Evolutionary conservation across 2,329 filamentous ascomycete species (phyloP), one percentile per base, ranked within the genome.

Genomic region (Fusarium siculi): DNA sequence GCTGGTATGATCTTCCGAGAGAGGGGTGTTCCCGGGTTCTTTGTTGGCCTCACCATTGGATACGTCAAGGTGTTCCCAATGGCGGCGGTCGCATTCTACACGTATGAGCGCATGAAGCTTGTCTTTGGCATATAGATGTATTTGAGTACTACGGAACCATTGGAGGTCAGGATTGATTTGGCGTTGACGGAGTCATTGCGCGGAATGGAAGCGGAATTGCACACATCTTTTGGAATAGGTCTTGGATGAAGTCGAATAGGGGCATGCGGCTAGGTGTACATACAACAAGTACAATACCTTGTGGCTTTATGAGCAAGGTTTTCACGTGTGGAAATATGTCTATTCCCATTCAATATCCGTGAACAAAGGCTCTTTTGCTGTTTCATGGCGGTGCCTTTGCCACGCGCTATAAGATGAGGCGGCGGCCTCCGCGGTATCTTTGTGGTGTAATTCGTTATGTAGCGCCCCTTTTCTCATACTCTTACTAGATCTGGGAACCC

Each of bases 41-140:
- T 94, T 82, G 92, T 98, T 16, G 96, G 96, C 0, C 84, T 99
- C 80, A 94, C 93, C 4, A 98, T 99, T 82, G 96, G 96, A 12
- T 99, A 98, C 82, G 89, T 95, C 79, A 99, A 99, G 85, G 90
- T 98, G 57, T 87, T 98, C 70, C 96, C 96, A 7, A 93, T 99
- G 93, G 90, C 85, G 34, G 96, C 96, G 18, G 86, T 89, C 60
- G 87, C 86, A 75, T 92, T 92, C 79, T 92, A 89, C 78, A 90
- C 89, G 21, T 92, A 92, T 76, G 90, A 92, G 81, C 86, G 90
- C 68, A 82, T 87, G 75, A 92, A 92, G 84, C 87, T 84, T 49
- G 83, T 86, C 73, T 83, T 95, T 73, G 91, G 90, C 46, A 93
- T 95, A 78, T 93, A 79, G 76, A 70, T 54, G 44, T 52, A 52